phyloP scores from a whole-genome alignment of 768 basidiomycete genomes.

The Tulasnella calospora region DNA sequence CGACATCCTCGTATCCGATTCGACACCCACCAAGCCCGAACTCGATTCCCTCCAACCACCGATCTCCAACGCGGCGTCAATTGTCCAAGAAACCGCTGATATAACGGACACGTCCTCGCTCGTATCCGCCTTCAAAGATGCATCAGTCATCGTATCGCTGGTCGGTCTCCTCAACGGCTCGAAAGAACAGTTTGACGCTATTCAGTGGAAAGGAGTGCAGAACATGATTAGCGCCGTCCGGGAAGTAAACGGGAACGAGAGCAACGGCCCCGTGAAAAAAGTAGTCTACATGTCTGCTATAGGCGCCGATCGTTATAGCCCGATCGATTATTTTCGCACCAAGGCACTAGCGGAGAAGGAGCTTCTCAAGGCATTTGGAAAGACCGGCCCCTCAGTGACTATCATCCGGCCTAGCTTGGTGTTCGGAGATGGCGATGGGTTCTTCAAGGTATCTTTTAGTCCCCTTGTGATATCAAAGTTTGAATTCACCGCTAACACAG shows the following conservation, averaged over 20 bases:
- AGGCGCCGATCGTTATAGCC: conserved; percentile 57
- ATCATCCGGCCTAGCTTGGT: conserved; percentile 67
- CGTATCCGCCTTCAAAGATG: conserved; percentile 48
- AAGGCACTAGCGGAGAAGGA: conserved; percentile 58
- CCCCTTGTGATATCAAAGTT: background rate
- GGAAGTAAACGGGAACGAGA: conserved; percentile 39
- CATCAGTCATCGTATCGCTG: conserved; percentile 58
- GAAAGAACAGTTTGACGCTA: conserved; percentile 50
- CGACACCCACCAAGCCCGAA: background rate
- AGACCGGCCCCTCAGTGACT: conserved; percentile 51
- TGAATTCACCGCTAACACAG: background rate
- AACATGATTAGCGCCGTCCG: conserved; percentile 57
- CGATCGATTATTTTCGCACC: conserved; percentile 56
- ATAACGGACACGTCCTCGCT: conserved; percentile 52
- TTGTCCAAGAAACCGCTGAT: conserved; percentile 47
- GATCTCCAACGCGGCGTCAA: conserved; percentile 37
- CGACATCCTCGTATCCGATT: conserved; percentile 34
- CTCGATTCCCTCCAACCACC: conserved; percentile 21
- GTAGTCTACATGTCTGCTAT: conserved; percentile 68
- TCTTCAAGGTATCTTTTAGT: conserved; percentile 55
- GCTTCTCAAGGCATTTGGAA: conserved; percentile 56
- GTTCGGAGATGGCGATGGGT: conserved; percentile 70
- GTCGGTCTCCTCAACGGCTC: conserved; percentile 64
- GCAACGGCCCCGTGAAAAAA: conserved; percentile 37
- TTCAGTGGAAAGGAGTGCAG: conserved; percentile 62